These are phyloP conservation scores for Lentinula raphanica DNA, from an alignment of 768 basidiomycete genomes.

Conservation along the genomic window DNA sequence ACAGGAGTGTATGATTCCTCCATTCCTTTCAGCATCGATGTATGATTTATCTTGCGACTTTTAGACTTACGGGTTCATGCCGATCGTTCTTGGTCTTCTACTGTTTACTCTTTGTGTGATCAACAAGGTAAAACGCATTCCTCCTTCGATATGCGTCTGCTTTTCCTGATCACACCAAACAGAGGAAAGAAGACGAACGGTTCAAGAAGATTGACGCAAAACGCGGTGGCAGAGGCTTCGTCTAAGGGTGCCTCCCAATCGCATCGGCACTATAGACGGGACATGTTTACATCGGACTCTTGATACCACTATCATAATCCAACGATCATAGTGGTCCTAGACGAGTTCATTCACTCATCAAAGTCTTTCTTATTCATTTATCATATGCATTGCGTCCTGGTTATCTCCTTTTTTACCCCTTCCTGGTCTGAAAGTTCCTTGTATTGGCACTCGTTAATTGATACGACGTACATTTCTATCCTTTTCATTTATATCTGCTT, in stretches of 20 bases:
- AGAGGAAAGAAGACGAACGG: slow-evolving; percentile 77
- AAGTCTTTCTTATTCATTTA: neutral
- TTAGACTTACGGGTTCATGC: slow-evolving; percentile 80
- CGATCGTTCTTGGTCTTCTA: slow-evolving; percentile 68
- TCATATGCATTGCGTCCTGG: neutral
- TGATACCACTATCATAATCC: neutral
- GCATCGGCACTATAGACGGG: no score
- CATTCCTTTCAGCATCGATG: neutral
- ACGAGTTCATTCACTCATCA: neutral
- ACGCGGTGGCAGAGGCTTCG: slow-evolving; percentile 82
- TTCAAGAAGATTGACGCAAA: slow-evolving; percentile 90
- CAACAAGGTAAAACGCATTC: slow-evolving; percentile 53
- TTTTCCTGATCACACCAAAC: slow-evolving; percentile 8
- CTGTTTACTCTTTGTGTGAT: slow-evolving; percentile 83
- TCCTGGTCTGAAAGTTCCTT: neutral
- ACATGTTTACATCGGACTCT: no score
- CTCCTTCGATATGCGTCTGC: slow-evolving; percentile 7
- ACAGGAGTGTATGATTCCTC: slow-evolving; percentile 37
- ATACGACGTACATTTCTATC: neutral
- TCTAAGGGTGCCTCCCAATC: slow-evolving; percentile 38
- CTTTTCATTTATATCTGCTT: neutral
- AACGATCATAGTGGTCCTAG: neutral
- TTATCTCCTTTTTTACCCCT: neutral
- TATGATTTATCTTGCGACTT: slow-evolving; percentile 3
- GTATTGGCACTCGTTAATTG: neutral